Evolutionary conservation across 768 basidiomycete species (phyloP).

Genomic region (Trametes punicea): DNA sequence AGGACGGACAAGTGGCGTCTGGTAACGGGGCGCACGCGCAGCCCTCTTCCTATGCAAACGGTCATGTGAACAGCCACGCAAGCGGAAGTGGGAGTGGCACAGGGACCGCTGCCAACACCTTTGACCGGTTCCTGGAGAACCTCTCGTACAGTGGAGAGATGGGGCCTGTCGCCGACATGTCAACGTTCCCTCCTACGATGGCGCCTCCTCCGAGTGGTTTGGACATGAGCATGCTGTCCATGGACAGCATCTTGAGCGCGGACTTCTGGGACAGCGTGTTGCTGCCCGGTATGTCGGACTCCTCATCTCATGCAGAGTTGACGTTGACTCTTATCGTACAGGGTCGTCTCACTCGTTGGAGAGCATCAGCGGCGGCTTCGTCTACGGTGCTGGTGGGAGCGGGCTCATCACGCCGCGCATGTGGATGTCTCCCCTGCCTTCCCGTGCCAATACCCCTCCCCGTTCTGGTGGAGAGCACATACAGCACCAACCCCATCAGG

Average conservation of each 20-base stretch:
- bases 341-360: conserved; percentile 81
- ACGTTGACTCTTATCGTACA: conserved; percentile 27
- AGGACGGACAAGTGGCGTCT: conserved; percentile 12
- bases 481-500: conserved; percentile 8
- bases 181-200: conserved; percentile 89
- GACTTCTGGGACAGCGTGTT: conserved; percentile 89
- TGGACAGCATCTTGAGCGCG: conserved; percentile 78
- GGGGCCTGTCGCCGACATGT: conserved; percentile 79
- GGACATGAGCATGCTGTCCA: conserved; percentile 52
- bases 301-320: not conserved
- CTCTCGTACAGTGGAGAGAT: conserved; percentile 80
- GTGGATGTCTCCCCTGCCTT: conserved; percentile 56
- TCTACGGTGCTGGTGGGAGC: conserved; percentile 80
- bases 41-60: not conserved
- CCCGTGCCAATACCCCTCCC: conserved; percentile 48
- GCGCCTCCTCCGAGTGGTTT: conserved; percentile 45
- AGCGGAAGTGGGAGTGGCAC: conserved; percentile 1
- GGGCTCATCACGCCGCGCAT: conserved; percentile 77
- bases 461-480: conserved; percentile 4
- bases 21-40: not conserved
- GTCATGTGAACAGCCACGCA: conserved; percentile 1
- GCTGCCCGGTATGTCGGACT: conserved; percentile 58
- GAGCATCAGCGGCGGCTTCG: conserved; percentile 80
- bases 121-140: conserved; percentile 37
- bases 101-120: conserved; percentile 2